Percentiles rank a stretch among this genome's conserved stretches.
Evolutionary conservation across 345 rosid genomes (phyloP).

Genomic region (Camelina hispida): DNA sequence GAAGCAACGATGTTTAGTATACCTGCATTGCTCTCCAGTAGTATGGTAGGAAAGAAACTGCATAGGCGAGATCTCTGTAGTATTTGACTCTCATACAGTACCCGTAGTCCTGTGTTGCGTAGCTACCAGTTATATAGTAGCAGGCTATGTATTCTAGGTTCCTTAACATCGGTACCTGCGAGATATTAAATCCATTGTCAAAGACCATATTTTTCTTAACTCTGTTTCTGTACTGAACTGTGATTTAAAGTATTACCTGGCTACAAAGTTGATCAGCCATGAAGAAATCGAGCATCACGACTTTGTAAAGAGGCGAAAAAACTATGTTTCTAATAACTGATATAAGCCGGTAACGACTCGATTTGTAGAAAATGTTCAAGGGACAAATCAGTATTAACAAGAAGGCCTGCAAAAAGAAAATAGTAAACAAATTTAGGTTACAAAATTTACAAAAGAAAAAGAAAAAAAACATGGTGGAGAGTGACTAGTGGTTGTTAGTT

Average conservation of each 20-base stretch:
- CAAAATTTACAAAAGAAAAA: background rate
- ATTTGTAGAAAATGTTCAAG: conserved; percentile 70
- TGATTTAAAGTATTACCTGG: conserved; percentile 56
- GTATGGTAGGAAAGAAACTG: conserved; percentile 95
- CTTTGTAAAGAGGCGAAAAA: conserved; percentile 94
- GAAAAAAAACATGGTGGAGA: conserved; percentile 9
- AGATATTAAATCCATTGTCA: conserved; percentile 10
- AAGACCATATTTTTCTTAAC: background rate
- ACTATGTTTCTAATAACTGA: conserved; percentile 73
- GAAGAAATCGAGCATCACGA: conserved; percentile 97
- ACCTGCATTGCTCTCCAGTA: conserved; percentile 99
- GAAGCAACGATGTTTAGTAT: conserved; percentile 8
- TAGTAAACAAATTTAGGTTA: conserved; percentile 7
- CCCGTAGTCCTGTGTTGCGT: conserved; percentile 81
- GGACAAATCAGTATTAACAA: conserved; percentile 72
- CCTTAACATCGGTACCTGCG: conserved; percentile 80
- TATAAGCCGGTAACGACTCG: conserved; percentile 78
- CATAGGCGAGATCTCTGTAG: conserved; percentile 88
- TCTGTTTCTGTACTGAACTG: conserved; percentile 10
- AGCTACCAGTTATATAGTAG: conserved; percentile 94
- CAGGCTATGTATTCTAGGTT: conserved; percentile 88
- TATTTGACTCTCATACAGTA: conserved; percentile 79
- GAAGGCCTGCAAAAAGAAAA: conserved; percentile 55
- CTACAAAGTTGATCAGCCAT: conserved; percentile 99
- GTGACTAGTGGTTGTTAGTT: conserved; percentile 31